Evolutionary conservation across 352 stramenopile species (phyloP).

Genomic region (Phytophthora parvispora): DNA sequence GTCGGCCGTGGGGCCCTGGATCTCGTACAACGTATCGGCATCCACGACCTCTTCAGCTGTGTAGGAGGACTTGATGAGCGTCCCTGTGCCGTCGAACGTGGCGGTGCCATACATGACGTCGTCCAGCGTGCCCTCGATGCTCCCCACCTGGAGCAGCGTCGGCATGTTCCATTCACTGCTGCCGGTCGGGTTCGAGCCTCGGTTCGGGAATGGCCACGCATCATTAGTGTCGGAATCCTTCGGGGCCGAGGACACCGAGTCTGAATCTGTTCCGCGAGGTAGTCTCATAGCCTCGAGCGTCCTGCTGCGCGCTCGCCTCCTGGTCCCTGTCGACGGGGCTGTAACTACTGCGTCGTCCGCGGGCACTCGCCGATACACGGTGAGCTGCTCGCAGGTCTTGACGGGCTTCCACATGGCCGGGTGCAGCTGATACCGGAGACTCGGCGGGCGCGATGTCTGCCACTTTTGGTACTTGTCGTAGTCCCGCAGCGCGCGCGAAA

Average conservation of each 20-base stretch:
- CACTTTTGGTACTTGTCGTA: slow-evolving; percentile 49
- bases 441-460: slow-evolving; percentile 40
- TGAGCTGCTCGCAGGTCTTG: slow-evolving; percentile 54
- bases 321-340: slow-evolving; percentile 13
- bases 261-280: slow-evolving; percentile 4
- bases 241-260: slow-evolving; percentile 28
- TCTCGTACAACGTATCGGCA: slow-evolving; percentile 45
- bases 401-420: slow-evolving; percentile 50
- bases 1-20: slow-evolving; percentile 38
- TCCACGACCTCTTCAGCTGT: slow-evolving; percentile 46
- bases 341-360: slow-evolving; percentile 27
- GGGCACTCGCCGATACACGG: slow-evolving; percentile 43
- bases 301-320: slow-evolving; percentile 38
- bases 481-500: slow-evolving; percentile 41
- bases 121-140: slow-evolving; percentile 52
- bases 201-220: slow-evolving; percentile 19
- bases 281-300: slow-evolving; percentile 36
- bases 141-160: slow-evolving; percentile 49
- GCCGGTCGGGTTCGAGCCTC: slow-evolving; percentile 8
- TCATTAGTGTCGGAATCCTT: slow-evolving; percentile 25
- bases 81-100: slow-evolving; percentile 30
- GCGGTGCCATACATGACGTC: slow-evolving; percentile 60
- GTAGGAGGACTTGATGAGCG: slow-evolving; percentile 42
- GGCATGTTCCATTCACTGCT: slow-evolving; percentile 42
- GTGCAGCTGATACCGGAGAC: slow-evolving; percentile 50